Evolutionary conservation across 192 early-diverging fungal species (phyloP).

Genomic region (Mortierella antarctica): DNA sequence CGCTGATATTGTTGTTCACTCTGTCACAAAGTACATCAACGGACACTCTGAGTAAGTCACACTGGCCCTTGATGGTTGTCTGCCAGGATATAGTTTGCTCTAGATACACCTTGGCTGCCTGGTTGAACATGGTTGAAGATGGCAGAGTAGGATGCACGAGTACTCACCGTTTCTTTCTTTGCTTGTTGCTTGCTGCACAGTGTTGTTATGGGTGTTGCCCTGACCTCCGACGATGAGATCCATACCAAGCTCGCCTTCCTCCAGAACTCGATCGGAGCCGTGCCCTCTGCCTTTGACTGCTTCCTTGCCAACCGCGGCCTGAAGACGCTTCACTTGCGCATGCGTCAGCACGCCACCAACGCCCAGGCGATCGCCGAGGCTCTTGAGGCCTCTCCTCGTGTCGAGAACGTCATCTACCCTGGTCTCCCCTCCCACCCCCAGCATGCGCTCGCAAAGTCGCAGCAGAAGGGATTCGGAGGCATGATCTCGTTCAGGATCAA

Average conservation of each 20-base stretch:
- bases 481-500: constrained; percentile 97
- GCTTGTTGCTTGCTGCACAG: neutral
- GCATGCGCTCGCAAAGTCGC: constrained; percentile 89
- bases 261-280: constrained; percentile 97
- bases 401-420: constrained; percentile 93
- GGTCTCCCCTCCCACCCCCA: constrained; percentile 91
- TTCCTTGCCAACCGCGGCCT: constrained; percentile 94
- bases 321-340: constrained; percentile 96
- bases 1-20: constrained; percentile 98
- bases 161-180: neutral
- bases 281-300: constrained; percentile 97
- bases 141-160: neutral
- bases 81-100: too few relatives aligned
- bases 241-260: constrained; percentile 85
- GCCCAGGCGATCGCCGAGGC: constrained; percentile 86
- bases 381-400: constrained; percentile 75
- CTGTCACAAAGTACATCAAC: constrained; percentile 98
- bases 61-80: too few relatives aligned
- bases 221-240: constrained; percentile 80
- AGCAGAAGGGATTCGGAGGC: constrained; percentile 94
- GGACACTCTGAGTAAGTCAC: constrained; percentile 87
- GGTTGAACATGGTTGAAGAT: neutral
- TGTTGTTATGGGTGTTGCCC: constrained; percentile 96
- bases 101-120: neutral
- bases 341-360: constrained; percentile 89